Base-by-base conservation (phyloP, 805 yeast species). In the Pichia membranifaciens region DNA sequence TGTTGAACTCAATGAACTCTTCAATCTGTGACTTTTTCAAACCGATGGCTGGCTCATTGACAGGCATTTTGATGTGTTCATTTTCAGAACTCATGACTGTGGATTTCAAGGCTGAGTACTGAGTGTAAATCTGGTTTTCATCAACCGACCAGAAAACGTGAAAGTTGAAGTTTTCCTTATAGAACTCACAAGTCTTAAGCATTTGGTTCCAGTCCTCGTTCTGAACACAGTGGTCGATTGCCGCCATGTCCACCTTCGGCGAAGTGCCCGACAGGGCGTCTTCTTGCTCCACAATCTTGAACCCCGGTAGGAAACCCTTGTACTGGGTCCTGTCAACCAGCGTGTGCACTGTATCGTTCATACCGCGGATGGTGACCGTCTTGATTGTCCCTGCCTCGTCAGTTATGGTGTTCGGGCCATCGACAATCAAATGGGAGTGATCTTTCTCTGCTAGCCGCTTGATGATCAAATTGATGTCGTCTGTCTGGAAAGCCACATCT, bases 131-230 rank as follows among this genome's bases (percentile, higher is more conserved):
- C 53, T 82, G 85, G 41, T 70, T 71, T 52, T 87, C 95, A 61
- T 86, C 95, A 12, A 84, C 95, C 0, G 91, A 82, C 93, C 95
- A 85, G 60, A 78, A 87, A 58, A 79, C 71, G 54, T 82, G 88
- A 65, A 87, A 84, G 1, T 89, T 89, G 55, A 87, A 78, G 2
- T 78, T 75, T 22, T 66, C 62, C 25, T 79, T 76, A 63, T 88
- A 87, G 48, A 75, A 74, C 16, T 67, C 66, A 54, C 89, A 84
- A 0, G 79, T 76, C 5, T 55, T 55, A 28, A 70, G 72, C 84
- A 86, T 78, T 54, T 75, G 68, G 57, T 81, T 65, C 90, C 90
- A 84, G 37, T 74, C 77, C 54, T 80, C 81, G 64, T 85, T 87
- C 54, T 84, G 90, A 17, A 87, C 96, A 58, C 87, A 81, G 58